These are phyloP conservation scores for Xylaria palmicola DNA, from an alignment of 495 filamentous ascomycete species.

Conservation along the genomic window DNA sequence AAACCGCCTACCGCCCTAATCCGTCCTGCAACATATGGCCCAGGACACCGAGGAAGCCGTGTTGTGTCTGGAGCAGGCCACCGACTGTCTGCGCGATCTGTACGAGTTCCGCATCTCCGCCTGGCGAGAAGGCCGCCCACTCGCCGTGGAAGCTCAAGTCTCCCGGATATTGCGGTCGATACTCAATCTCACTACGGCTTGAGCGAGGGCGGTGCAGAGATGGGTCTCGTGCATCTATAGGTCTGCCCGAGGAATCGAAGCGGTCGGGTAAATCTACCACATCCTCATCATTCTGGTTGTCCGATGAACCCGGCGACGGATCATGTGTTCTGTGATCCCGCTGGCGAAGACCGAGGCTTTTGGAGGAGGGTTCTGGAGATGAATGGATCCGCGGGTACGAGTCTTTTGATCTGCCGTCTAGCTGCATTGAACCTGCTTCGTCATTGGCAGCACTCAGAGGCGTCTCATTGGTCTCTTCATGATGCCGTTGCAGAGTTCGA, in stretches of 20 bases:
- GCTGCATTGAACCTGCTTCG: neutral
- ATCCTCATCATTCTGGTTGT: conserved; percentile 28
- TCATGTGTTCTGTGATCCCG: conserved; percentile 16
- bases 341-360: conserved; percentile 23
- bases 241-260: conserved; percentile 62
- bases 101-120: neutral
- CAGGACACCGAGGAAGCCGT: conserved; percentile 7
- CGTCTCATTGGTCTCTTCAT: conserved; percentile 16
- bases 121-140: neutral
- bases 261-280: conserved; percentile 59
- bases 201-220: conserved; percentile 2
- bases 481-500: conserved; percentile 39
- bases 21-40: conserved; percentile 8
- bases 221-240: conserved; percentile 27
- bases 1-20: neutral
- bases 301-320: conserved; percentile 19
- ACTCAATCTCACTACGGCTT: conserved; percentile 8
- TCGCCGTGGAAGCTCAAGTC: conserved; percentile 3
- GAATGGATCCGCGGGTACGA: conserved; percentile 23
- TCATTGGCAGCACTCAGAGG: conserved; percentile 7
- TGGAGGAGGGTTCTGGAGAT: conserved; percentile 36
- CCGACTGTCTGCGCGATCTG: conserved; percentile 8
- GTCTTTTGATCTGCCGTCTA: conserved; percentile 3
- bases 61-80: conserved; percentile 4
- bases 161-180: conserved; percentile 11